Conservation (phyloP, 2,329 filamentous ascomycete genomes). For the Podosphaera aphanis region DNA sequence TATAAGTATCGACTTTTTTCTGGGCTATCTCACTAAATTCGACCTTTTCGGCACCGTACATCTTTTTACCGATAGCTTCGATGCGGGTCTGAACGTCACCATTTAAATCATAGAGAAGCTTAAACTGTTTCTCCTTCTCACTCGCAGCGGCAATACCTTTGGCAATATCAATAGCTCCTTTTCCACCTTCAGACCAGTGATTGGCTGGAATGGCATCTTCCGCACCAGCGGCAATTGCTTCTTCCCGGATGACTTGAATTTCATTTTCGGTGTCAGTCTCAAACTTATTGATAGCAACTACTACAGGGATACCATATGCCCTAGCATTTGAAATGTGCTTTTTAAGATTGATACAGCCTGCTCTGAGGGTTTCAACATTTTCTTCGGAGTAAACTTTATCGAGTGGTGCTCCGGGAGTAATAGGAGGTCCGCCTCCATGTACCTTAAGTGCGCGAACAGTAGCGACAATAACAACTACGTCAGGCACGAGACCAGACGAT, state of each 20-base stretch:
- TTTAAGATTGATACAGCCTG: conserved; percentile 77
- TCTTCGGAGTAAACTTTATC: conserved; percentile 75
- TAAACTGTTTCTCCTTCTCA: conserved; percentile 66
- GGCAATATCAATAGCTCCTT: conserved; percentile 71
- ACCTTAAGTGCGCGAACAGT: conserved; percentile 93
- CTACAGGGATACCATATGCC: conserved; percentile 73
- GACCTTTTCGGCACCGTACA: conserved; percentile 81
- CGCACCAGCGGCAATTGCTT: conserved; percentile 74
- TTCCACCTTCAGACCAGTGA: conserved; percentile 91
- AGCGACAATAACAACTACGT: conserved; percentile 84
- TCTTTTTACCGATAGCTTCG: conserved; percentile 67
- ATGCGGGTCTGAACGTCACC: conserved; percentile 71
- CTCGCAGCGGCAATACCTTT: conserved; percentile 65
- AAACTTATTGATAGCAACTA: conserved; percentile 95
- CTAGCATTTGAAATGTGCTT: conserved; percentile 89
- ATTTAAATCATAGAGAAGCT: conserved; percentile 62
- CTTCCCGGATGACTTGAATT: conserved; percentile 69
- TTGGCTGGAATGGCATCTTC: conserved; percentile 84
- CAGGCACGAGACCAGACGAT: conserved; percentile 73
- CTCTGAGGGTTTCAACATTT: conserved; percentile 74
- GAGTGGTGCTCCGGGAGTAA: conserved; percentile 67
- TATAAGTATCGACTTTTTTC: conserved; percentile 91
- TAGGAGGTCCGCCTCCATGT: conserved; percentile 86
- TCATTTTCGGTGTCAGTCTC: conserved; percentile 84
- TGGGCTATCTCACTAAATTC: conserved; percentile 87